Evolutionary conservation across 139 green algal species (phyloP).

Genomic region (Chlamydomonas schloesseri): DNA sequence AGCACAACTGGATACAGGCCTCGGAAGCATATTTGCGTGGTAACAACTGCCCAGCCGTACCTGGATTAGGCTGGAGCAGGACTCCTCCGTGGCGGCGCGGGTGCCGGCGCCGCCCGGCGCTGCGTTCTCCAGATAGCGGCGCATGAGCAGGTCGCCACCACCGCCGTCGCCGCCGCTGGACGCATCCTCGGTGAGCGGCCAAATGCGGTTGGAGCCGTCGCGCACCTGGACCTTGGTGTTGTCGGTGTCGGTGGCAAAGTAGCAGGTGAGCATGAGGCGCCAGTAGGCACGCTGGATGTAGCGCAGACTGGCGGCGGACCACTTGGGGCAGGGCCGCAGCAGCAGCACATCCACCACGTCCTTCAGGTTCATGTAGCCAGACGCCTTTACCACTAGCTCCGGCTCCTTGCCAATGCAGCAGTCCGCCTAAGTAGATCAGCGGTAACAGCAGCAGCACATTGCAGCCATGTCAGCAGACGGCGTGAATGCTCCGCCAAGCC

Average conservation of each 20-base stretch:
- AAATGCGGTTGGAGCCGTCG: conserved; percentile 43
- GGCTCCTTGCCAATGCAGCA: conserved; percentile 50
- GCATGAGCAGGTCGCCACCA: neutral
- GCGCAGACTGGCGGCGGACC: neutral
- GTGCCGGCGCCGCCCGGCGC: neutral
- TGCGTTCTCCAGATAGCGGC: conserved; percentile 29
- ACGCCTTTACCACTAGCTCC: conserved; percentile 42
- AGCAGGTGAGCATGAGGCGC: conserved; percentile 36
- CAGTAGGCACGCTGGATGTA: conserved; percentile 51
- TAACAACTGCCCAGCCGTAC: too few species aligned
- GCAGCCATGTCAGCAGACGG: too few species aligned
- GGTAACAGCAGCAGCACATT: too few species aligned
- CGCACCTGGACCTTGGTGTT: conserved; percentile 41
- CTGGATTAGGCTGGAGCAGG: conserved; percentile 23
- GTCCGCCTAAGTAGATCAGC: conserved; percentile 12
- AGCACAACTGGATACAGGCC: too few species aligned
- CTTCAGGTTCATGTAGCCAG: conserved; percentile 36
- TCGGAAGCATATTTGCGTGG: too few species aligned
- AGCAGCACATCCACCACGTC: conserved; percentile 44
- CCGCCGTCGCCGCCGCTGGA: neutral
- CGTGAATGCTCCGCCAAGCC: too few species aligned
- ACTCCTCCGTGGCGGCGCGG: neutral
- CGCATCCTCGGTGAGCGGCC: conserved; percentile 10
- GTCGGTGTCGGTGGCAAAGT: conserved; percentile 51
- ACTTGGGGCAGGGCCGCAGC: neutral